These are phyloP conservation scores for Populus deltoides DNA, from an alignment of 345 rosid species.

Conservation along the genomic window DNA sequence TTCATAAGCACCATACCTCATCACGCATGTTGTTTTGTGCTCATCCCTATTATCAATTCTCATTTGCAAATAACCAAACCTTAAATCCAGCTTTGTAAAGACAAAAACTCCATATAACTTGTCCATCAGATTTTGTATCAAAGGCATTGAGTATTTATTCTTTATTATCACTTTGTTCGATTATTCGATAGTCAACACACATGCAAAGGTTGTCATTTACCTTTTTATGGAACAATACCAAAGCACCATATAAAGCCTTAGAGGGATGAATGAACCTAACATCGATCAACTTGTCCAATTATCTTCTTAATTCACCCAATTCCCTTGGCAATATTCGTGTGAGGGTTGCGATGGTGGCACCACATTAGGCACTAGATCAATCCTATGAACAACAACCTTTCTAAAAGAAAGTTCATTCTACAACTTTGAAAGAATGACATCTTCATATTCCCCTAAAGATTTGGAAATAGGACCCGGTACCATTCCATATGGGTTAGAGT, in stretches of 20 bases:
- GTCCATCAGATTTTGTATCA: neutral
- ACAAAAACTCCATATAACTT: neutral
- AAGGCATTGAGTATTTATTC: neutral
- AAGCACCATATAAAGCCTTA: neutral
- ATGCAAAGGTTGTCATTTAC: neutral
- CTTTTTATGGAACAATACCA: neutral
- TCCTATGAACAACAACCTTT: no score
- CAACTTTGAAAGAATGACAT: no score
- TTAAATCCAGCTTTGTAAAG: neutral
- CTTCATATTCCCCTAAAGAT: no score
- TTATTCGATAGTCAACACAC: neutral
- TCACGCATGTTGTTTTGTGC: neutral
- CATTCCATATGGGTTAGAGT: no score
- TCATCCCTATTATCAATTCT: neutral
- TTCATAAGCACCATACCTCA: neutral
- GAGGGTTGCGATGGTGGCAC: no score
- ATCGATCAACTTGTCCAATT: neutral
- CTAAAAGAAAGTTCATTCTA: no score
- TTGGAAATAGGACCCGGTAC: no score
- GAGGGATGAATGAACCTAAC: neutral
- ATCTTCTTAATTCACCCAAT: neutral
- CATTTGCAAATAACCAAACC: neutral
- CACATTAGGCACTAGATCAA: no score
- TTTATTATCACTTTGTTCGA: neutral
- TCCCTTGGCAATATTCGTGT: rapidly evolving